These are phyloP conservation scores for Cyberlindnera mississippiensis DNA, from an alignment of 805 yeast species.

Conservation along the genomic window DNA sequence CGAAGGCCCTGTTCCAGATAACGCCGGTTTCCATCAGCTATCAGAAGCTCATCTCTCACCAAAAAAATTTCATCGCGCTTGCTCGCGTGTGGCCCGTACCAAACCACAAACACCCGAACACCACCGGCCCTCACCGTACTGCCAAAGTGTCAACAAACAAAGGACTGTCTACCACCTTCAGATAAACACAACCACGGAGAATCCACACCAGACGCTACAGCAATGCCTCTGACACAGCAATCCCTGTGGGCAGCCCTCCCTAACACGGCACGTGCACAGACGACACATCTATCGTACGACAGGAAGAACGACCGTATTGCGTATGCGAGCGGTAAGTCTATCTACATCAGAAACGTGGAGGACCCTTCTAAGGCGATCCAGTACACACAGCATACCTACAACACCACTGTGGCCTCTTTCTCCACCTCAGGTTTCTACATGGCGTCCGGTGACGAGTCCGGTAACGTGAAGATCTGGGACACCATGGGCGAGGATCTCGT, in stretches of 20 bases:
- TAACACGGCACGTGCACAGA: conserved; percentile 62
- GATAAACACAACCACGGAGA: no score
- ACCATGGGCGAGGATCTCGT: conserved; percentile 47
- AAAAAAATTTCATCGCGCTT: conserved; percentile 5
- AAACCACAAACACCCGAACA: neutral
- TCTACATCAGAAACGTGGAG: conserved; percentile 63
- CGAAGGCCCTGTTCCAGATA: no score
- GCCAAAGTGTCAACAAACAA: no score
- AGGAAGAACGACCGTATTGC: conserved; percentile 62
- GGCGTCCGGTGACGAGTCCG: conserved; percentile 91
- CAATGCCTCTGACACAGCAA: conserved; percentile 26
- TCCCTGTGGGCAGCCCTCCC: conserved; percentile 74
- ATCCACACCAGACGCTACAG: neutral
- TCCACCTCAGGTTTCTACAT: conserved; percentile 87
- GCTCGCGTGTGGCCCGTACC: conserved; percentile 7
- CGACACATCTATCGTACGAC: conserved; percentile 76
- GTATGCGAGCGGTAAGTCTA: conserved; percentile 78
- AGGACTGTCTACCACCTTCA: no score
- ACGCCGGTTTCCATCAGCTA: neutral
- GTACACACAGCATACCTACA: conserved; percentile 64
- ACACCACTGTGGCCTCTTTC: conserved; percentile 81
- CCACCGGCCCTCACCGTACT: no score
- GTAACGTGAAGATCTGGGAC: conserved; percentile 89
- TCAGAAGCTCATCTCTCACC: conserved; percentile 1
- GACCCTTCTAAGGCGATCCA: conserved; percentile 53